Evolutionary conservation across 164 flowering plant genomes (phyloP).

Genomic region (Amborella trichopoda): DNA sequence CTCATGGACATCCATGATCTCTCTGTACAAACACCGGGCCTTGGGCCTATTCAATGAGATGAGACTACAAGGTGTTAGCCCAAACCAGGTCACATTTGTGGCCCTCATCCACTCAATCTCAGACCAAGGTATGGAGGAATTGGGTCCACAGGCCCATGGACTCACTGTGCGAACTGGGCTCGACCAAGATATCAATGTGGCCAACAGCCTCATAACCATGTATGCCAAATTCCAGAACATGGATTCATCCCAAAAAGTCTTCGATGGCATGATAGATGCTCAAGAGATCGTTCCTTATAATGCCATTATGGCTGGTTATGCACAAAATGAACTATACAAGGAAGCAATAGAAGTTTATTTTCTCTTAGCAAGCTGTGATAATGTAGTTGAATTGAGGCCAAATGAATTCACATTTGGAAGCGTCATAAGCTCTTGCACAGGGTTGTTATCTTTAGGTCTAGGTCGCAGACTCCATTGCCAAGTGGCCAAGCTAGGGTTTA

Average conservation of each 20-base stretch:
- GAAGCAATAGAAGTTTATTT: slow-evolving; percentile 53
- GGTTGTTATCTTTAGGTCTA: slow-evolving; percentile 44
- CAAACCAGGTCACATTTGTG: slow-evolving; percentile 87
- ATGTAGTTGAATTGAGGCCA: slow-evolving; percentile 33
- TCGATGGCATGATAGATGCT: slow-evolving; percentile 41
- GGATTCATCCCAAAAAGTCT: slow-evolving; percentile 41
- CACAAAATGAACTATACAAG: slow-evolving; percentile 43
- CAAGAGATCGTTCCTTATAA: slow-evolving; percentile 75
- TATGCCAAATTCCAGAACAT: slow-evolving; percentile 56
- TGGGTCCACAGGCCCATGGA: slow-evolving; percentile 64
- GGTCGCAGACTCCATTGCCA: slow-evolving; percentile 66
- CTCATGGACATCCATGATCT: slow-evolving; percentile 1
- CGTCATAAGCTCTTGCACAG: slow-evolving; percentile 53
- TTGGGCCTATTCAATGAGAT: slow-evolving; percentile 46
- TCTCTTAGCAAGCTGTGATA: no score
- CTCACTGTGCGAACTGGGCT: slow-evolving; percentile 41
- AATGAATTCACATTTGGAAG: slow-evolving; percentile 72
- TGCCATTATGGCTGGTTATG: slow-evolving; percentile 73
- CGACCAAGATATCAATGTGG: slow-evolving; percentile 37
- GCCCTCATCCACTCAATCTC: slow-evolving; percentile 49
- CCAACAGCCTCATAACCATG: slow-evolving; percentile 75
- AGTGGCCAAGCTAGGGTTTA: slow-evolving; percentile 50
- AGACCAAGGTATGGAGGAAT: slow-evolving; percentile 24
- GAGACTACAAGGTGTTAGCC: slow-evolving; percentile 55
- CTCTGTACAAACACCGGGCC: no score